A percentile compares a stretch with the other conserved stretches of the same genome.
Conservation (phyloP, 2,329 filamentous ascomycete species). For the Calonectria leucothoes region DNA sequence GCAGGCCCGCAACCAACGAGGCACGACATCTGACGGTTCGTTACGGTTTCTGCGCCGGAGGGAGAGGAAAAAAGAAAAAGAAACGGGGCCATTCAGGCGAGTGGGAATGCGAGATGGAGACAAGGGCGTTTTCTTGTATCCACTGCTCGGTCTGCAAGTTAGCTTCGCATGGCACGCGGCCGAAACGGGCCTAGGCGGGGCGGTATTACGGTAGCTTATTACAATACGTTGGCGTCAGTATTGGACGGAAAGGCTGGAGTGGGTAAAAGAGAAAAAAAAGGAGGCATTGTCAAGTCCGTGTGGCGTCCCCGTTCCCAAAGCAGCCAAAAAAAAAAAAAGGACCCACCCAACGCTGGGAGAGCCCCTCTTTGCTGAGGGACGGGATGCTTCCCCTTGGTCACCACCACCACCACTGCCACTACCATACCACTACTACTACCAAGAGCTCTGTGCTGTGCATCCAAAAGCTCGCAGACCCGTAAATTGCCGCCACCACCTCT, state of each 20-base stretch:
- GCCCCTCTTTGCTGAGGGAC: background rate
- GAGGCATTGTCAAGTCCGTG: background rate
- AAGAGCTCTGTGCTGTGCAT: background rate
- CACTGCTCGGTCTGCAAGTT: background rate
- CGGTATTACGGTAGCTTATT: slow-evolving; percentile 1
- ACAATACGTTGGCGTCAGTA: background rate
- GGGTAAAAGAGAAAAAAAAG: background rate
- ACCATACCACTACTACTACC: background rate
- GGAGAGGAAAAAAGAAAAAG: background rate
- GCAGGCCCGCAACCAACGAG: background rate
- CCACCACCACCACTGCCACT: background rate
- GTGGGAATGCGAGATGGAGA: background rate
- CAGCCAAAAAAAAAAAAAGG: no score
- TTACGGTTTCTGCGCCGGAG: background rate
- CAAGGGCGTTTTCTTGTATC: no score
- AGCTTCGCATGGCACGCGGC: background rate
- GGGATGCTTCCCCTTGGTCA: slow-evolving; percentile 6
- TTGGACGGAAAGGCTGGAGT: background rate
- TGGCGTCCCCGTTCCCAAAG: background rate
- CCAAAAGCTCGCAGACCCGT: background rate
- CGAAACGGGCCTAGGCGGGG: slow-evolving; percentile 1
- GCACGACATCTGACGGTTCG: slow-evolving; percentile 3
- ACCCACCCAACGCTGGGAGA: background rate
- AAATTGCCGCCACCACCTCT: background rate
- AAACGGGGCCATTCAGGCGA: background rate